Conservation (phyloP, 1,284 basidiomycete genomes). For the Cutaneotrichosporon cyanovorans region DNA sequence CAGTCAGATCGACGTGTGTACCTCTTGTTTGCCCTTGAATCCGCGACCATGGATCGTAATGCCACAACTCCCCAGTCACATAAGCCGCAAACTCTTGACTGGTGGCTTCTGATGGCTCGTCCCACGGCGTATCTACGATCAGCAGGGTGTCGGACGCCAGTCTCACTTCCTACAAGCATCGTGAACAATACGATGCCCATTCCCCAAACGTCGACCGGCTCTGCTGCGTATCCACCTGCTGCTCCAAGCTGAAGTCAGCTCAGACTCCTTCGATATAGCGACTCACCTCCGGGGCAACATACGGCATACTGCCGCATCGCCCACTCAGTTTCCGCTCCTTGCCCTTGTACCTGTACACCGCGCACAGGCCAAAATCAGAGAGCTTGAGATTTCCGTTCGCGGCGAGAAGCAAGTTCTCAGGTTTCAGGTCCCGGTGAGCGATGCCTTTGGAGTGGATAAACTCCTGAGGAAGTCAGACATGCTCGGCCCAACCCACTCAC, state of each 20-base stretch:
- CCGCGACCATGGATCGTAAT: conserved; percentile 73
- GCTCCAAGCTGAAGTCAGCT: conserved; percentile 21
- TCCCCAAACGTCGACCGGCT: conserved; percentile 93
- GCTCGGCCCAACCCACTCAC: conserved; percentile 27
- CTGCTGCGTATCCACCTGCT: conserved; percentile 64
- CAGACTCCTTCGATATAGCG: too few relatives aligned
- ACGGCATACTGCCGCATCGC: conserved; percentile 87
- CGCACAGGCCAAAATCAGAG: conserved; percentile 89
- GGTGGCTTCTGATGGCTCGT: conserved; percentile 66
- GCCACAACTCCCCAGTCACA: conserved; percentile 64
- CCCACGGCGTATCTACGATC: conserved; percentile 86
- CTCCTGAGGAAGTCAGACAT: conserved; percentile 48
- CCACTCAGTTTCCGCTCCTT: conserved; percentile 70
- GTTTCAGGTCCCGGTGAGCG: conserved; percentile 93
- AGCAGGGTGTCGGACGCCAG: not conserved
- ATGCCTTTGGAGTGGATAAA: conserved; percentile 86
- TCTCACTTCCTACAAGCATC: conserved; percentile 80
- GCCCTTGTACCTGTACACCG: conserved; percentile 85
- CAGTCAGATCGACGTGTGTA: conserved; percentile 44
- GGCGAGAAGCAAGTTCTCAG: conserved; percentile 84
- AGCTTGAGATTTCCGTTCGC: conserved; percentile 73
- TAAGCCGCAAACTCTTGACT: conserved; percentile 76
- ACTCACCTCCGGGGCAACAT: conserved; percentile 83
- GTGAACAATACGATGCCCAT: conserved; percentile 95
- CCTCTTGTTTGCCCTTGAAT: conserved; percentile 58